Conservation (phyloP, 257 asterid genomes). For the Solanum paucissectum region DNA sequence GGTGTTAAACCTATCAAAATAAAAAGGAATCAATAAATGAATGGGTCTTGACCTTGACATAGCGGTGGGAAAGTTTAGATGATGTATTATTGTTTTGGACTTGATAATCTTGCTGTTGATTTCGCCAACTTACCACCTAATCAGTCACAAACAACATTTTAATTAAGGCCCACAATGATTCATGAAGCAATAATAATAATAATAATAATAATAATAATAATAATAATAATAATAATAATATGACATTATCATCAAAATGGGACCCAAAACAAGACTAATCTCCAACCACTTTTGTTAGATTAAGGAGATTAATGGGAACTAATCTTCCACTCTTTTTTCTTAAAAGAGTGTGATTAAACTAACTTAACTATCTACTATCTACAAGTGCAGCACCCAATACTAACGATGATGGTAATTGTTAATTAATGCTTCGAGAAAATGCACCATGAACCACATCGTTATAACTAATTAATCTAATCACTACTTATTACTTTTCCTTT, state of each 20-base stretch:
- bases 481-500: not conserved
- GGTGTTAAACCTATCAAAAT: not conserved
- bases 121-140: not conserved
- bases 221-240: not conserved
- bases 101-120: not conserved
- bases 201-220: not conserved
- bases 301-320: not conserved
- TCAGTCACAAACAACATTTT: not conserved
- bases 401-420: not conserved
- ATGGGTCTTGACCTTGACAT: not conserved
- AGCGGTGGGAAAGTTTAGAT: not conserved
- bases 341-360: not conserved
- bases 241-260: not conserved
- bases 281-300: not conserved
- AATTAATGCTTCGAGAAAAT: not conserved
- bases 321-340: not conserved
- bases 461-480: not conserved
- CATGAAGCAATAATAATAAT: not conserved
- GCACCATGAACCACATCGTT: not conserved
- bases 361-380: not conserved
- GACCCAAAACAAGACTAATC: not conserved
- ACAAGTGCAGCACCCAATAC: not conserved
- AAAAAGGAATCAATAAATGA: not conserved
- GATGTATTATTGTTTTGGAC: not conserved
- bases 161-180: not conserved